Percentiles rank a stretch among this genome's conserved stretches.
These are phyloP conservation scores for Triticum turgidum DNA, from an alignment of 176 grass and related monocot genomes.

Conservation along the genomic window DNA sequence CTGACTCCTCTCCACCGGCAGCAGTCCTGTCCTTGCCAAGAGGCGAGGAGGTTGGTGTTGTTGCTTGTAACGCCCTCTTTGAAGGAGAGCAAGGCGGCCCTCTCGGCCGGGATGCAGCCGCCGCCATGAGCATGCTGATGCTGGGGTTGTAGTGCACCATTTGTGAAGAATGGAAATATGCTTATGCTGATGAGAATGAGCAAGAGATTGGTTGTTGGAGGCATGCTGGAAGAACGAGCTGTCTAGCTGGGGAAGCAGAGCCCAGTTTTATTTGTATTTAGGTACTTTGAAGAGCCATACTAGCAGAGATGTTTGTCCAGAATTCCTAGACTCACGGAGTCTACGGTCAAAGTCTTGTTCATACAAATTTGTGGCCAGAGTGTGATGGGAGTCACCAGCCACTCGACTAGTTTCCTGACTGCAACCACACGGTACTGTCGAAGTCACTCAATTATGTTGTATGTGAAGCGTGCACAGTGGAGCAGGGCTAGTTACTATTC, in stretches of 20 bases:
- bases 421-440: neutral
- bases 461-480: rapidly evolving
- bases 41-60: neutral
- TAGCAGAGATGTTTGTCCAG: no score
- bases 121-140: neutral
- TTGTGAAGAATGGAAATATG: neutral
- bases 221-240: neutral
- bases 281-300: no score
- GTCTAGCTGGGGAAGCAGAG: no score
- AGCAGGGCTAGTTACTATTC: neutral
- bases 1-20: constrained; percentile 35
- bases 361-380: no score
- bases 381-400: no score
- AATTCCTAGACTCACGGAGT: no score
- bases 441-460: neutral
- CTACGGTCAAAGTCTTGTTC: no score
- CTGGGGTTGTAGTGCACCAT: neutral
- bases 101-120: constrained; percentile 5
- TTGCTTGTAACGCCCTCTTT: neutral
- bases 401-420: no score
- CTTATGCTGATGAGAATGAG: neutral
- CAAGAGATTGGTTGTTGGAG: neutral
- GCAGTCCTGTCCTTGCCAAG: constrained; percentile 23
- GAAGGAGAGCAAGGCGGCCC: constrained; percentile 34
- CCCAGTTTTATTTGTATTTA: no score